These are phyloP conservation scores for Saccharomycopsis guyanensis DNA, from an alignment of 805 yeast species.

Conservation along the genomic window DNA sequence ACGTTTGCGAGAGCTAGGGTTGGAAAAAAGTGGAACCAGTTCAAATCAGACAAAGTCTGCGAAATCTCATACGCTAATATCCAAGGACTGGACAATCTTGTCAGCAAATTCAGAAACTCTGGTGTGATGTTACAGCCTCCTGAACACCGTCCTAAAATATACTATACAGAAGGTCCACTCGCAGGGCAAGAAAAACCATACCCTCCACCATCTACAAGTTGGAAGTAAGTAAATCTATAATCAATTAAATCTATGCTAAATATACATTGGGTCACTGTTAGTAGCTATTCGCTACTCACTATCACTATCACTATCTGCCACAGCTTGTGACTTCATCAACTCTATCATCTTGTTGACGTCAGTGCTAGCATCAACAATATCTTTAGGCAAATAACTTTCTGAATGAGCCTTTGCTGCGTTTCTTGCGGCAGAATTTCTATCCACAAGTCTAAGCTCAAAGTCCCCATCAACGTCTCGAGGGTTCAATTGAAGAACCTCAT, in stretches of 20 bases:
- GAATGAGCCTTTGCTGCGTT: slow-evolving; percentile 79
- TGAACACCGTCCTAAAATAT: slow-evolving; percentile 42
- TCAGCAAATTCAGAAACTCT: slow-evolving; percentile 43
- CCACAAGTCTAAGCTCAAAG: slow-evolving; percentile 57
- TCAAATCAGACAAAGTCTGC: slow-evolving; percentile 43
- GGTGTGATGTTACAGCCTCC: slow-evolving; percentile 42
- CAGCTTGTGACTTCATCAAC: slow-evolving; percentile 49
- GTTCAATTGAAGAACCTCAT: slow-evolving; percentile 44
- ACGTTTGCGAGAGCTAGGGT: slow-evolving; percentile 38
- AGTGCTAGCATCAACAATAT: slow-evolving; percentile 76
- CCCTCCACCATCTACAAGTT: slow-evolving; percentile 30
- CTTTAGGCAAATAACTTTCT: slow-evolving; percentile 87
- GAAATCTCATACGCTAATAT: slow-evolving; percentile 45
- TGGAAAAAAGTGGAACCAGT: slow-evolving; percentile 41
- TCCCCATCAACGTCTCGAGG: slow-evolving; percentile 26
- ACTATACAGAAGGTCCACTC: slow-evolving; percentile 35
- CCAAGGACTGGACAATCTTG: slow-evolving; percentile 39
- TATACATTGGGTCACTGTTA: no score
- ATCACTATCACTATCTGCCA: slow-evolving; percentile 15
- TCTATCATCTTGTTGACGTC: slow-evolving; percentile 66
- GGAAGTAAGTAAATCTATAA: not conserved
- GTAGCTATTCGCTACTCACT: no score
- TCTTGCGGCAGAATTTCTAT: slow-evolving; percentile 61
- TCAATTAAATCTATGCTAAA: no score
- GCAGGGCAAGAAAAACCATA: slow-evolving; percentile 38